Evolutionary conservation across 2,329 filamentous ascomycete genomes (phyloP).

Genomic region (Nigrospora osmanthi): DNA sequence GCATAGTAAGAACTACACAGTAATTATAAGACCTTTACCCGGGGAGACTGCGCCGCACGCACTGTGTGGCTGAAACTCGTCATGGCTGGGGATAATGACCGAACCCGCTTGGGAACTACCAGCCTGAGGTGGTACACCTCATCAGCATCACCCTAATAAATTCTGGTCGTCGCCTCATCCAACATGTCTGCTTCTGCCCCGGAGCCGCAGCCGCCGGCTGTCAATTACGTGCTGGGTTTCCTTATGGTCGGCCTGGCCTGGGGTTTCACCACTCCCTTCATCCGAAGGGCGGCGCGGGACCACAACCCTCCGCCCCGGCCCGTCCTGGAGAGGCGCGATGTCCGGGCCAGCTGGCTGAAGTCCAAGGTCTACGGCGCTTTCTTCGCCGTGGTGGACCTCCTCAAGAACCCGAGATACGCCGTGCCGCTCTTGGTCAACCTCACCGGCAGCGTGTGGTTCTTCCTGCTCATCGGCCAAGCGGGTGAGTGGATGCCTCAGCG

Average conservation of each 20-base stretch:
- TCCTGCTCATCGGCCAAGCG: constrained; percentile 84
- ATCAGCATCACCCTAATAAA: background rate
- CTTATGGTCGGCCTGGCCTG: constrained; percentile 85
- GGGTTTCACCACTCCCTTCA: constrained; percentile 90
- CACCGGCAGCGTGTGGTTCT: constrained; percentile 95
- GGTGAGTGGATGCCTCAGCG: constrained; percentile 46
- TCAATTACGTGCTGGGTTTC: constrained; percentile 86
- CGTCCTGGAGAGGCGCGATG: constrained; percentile 39
- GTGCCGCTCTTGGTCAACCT: constrained; percentile 80
- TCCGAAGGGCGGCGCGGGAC: constrained; percentile 73
- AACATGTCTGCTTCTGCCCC: constrained; percentile 13
- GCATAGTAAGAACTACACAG: no score
- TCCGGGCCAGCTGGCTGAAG: constrained; percentile 52
- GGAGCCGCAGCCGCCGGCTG: constrained; percentile 37
- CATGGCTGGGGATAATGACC: no score
- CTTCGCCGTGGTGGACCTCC: constrained; percentile 70
- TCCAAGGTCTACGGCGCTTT: constrained; percentile 55
- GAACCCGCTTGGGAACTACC: no score
- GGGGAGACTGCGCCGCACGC: no score
- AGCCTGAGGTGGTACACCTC: no score
- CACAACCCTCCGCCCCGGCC: constrained; percentile 59
- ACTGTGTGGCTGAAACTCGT: no score
- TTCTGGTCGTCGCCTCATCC: background rate
- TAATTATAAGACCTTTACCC: no score
- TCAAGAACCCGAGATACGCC: constrained; percentile 77